Evolutionary conservation across 495 filamentous ascomycete species (phyloP).

Genomic region (Neurospora sp.): DNA sequence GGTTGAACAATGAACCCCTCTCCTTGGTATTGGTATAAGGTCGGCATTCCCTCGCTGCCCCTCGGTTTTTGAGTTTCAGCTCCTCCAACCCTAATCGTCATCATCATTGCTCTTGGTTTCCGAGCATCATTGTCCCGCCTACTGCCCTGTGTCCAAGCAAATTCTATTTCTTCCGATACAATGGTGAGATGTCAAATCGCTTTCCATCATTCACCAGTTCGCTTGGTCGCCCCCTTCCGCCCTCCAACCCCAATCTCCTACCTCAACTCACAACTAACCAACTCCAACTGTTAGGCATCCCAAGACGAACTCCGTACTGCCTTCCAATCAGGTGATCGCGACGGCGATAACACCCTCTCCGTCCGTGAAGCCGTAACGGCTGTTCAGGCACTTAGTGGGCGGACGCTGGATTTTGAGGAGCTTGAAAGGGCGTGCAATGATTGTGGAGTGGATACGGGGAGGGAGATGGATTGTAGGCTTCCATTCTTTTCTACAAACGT

Average conservation of each 20-base stretch:
- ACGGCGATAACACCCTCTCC: slow-evolving; percentile 12
- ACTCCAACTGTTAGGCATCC: slow-evolving; percentile 1
- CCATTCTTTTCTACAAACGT: neutral
- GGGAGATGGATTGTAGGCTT: slow-evolving; percentile 14
- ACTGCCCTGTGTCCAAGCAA: neutral
- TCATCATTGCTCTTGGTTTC: neutral
- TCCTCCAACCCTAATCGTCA: neutral
- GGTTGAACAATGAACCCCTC: neutral
- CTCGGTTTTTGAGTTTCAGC: neutral
- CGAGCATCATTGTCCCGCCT: neutral
- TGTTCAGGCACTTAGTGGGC: slow-evolving; percentile 4
- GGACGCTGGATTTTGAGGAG: neutral
- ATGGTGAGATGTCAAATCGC: neutral
- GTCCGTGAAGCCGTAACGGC: slow-evolving; percentile 7
- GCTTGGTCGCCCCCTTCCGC: neutral
- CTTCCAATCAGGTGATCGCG: slow-evolving; percentile 9
- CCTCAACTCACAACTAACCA: neutral
- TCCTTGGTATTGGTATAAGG: neutral
- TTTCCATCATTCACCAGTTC: neutral
- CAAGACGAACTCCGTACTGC: slow-evolving; percentile 8
- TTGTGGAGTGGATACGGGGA: slow-evolving; percentile 5
- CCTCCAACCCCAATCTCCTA: neutral
- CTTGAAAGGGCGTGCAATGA: slow-evolving; percentile 6
- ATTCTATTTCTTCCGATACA: neutral
- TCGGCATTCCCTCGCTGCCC: neutral